phyloP scores from a whole-genome alignment of 805 yeast species.

The Zygosaccharomyces pseudorouxii region DNA sequence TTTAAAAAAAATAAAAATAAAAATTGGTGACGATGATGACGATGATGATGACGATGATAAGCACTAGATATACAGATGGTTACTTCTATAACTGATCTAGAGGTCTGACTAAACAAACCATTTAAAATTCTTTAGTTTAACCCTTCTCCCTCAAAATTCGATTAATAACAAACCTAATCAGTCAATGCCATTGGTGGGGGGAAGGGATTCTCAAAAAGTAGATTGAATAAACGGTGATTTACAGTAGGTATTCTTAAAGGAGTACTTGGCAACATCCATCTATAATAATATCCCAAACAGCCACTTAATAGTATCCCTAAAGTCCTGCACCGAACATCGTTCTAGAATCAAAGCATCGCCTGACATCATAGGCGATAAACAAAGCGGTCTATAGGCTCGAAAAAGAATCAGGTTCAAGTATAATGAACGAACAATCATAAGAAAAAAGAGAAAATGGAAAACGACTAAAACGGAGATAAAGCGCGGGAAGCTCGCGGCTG shows the following conservation, averaged over 20 bases:
- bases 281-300: neutral
- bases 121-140: too few species aligned
- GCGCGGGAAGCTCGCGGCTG: too few species aligned
- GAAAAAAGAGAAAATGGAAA: too few species aligned
- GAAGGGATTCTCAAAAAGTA: neutral
- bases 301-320: neutral
- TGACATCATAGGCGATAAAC: neutral
- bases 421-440: neutral
- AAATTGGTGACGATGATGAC: neutral
- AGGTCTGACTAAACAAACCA: too few species aligned
- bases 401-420: neutral
- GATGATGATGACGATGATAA: neutral
- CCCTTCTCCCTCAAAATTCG: too few species aligned
- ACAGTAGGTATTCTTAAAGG: neutral
- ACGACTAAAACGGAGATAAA: too few species aligned
- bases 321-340: slow-evolving; percentile 1
- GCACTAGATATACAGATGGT: slow-evolving; percentile 1
- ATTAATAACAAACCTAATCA: neutral
- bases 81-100: too few species aligned
- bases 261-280: neutral
- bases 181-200: neutral
- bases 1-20: neutral
- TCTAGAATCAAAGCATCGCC: neutral
- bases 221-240: neutral
- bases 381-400: neutral